These are phyloP conservation scores for Boletellus sp. DNA, from an alignment of 768 basidiomycete species.

Conservation along the genomic window DNA sequence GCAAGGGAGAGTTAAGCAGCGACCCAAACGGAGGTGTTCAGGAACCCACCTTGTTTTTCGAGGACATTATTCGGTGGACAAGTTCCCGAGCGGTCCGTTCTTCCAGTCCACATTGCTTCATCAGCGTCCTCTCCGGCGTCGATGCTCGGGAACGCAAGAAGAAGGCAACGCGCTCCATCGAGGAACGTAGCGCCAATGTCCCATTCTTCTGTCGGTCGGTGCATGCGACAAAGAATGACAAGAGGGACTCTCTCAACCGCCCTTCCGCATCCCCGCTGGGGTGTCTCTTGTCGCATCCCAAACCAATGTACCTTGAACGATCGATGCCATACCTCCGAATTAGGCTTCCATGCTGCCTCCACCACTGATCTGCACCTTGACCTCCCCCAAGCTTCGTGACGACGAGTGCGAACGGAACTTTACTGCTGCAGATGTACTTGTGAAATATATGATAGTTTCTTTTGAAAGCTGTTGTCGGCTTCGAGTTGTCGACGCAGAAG, in stretches of 20 bases:
- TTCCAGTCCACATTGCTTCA: constrained; percentile 20
- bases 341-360: constrained; percentile 22
- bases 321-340: constrained; percentile 14
- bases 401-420: constrained; percentile 27
- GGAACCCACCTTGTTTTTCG: not conserved
- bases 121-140: constrained; percentile 12
- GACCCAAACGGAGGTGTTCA: not conserved
- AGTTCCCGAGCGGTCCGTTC: constrained; percentile 19
- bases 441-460: constrained; percentile 29
- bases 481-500: constrained; percentile 29
- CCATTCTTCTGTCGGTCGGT: constrained; percentile 9
- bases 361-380: constrained; percentile 33
- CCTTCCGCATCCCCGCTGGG: constrained; percentile 20
- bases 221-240: constrained; percentile 15
- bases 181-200: constrained; percentile 5
- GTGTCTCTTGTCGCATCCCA: constrained; percentile 27
- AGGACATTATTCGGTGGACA: constrained; percentile 6
- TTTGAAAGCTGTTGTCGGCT: constrained; percentile 22
- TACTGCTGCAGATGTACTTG: constrained; percentile 23
- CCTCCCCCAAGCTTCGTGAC: constrained; percentile 30
- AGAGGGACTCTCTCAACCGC: constrained; percentile 24
- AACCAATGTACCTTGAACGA: constrained; percentile 31
- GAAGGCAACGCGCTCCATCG: constrained; percentile 7
- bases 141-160: constrained; percentile 9
- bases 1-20: not conserved